Conservation (phyloP, 495 filamentous ascomycete species). For the Tricharina praecox region DNA sequence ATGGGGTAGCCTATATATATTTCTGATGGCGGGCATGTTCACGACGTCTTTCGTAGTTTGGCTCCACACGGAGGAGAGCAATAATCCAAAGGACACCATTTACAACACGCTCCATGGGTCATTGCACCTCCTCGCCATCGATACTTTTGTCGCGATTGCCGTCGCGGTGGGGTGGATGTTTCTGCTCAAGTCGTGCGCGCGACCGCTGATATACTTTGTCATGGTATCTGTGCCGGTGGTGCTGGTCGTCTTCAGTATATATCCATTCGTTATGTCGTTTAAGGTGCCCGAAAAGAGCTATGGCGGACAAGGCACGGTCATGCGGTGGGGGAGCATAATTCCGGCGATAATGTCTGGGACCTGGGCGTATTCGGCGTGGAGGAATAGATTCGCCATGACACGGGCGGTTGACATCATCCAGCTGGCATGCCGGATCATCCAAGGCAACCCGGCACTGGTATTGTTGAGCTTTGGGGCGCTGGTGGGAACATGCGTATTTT, state of each 20-base stretch:
- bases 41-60: conserved; percentile 75
- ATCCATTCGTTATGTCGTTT: conserved; percentile 81
- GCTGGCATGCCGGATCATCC: conserved; percentile 64
- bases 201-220: conserved; percentile 58
- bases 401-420: conserved; percentile 76
- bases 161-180: conserved; percentile 86
- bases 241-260: conserved; percentile 71
- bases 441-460: conserved; percentile 69
- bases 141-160: conserved; percentile 75
- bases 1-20: conserved; percentile 81
- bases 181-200: conserved; percentile 66
- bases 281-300: conserved; percentile 36
- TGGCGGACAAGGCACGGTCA: conserved; percentile 65
- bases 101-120: conserved; percentile 77
- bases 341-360: conserved; percentile 54
- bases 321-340: conserved; percentile 71
- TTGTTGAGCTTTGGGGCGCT: conserved; percentile 63
- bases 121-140: conserved; percentile 72
- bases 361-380: conserved; percentile 69
- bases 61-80: conserved; percentile 65
- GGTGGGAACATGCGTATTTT: conserved; percentile 63
- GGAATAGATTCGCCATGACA: conserved; percentile 57
- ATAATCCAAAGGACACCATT: conserved; percentile 49
- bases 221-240: conserved; percentile 71
- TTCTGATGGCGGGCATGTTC: conserved; percentile 64